Base-by-base conservation (phyloP, 106 monocot genomes). In the Triglochin maritima region DNA sequence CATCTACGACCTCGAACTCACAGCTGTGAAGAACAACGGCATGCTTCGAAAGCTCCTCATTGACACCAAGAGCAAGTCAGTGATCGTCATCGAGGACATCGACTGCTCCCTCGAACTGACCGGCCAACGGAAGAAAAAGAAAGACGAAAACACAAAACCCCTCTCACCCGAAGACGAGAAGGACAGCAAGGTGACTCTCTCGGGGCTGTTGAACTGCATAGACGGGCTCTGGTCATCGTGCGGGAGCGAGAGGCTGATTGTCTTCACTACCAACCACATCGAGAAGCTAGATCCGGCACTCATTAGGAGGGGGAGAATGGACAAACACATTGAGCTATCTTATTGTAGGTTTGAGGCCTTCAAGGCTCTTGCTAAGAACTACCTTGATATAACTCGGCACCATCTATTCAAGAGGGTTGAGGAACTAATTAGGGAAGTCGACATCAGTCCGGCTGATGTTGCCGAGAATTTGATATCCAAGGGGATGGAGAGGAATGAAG, bases 161-260 rank as follows among this genome's bases (percentile, higher is more conserved):
- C 7, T 15, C 58, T 5, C 15, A n/a, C 58, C 4, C 8, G 16
- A 55, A 11, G 44, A 49, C 1, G 17, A 67, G 41, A 4, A 53
- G 9, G 9, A 29, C 53, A 54, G 10, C 65, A 6, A 44, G 64
- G 50, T 73, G 73, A 77, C 67, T 56, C 54, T 82, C 51, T 74
- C 78, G 2, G 78, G 79, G 3, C 57, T 85, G n/a, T 61, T 85
- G 2, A 81, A 72, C 63, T 81, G 78, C 58, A 67, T 85, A 9
- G 81, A 85, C 43, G 85, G 85, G 17, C 29, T 85, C 42, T 81
- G 79, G 72, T 81, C 85, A 62, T 72, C 79, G 49, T 81, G 78
- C 46, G 79, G 59, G 15, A 79, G 76, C 48, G 85, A 81, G 70
- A 60, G 81, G 66, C 59, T 85, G 57, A 74, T 81, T 46, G 58